Evolutionary conservation across 768 basidiomycete genomes (phyloP).

Genomic region (Auriscalpium microsporum): DNA sequence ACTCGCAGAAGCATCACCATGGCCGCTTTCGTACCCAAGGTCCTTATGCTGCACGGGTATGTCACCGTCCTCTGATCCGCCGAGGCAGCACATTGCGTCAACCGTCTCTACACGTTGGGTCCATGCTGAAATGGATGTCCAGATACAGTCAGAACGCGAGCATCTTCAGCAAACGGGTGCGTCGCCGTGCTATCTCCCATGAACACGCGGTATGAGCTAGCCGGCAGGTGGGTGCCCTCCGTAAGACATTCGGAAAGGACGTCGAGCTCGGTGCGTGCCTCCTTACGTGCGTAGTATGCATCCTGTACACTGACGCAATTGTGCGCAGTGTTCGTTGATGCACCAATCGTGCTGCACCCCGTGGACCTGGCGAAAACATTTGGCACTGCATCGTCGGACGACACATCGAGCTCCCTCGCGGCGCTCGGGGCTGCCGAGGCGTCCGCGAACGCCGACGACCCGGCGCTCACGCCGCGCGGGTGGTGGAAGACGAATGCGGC

Average conservation of each 20-base stretch:
- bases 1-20: not conserved
- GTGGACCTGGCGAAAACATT: conserved; percentile 41
- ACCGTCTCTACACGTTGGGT: not conserved
- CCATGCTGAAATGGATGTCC: not conserved
- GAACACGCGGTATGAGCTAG: not conserved
- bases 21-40: not conserved
- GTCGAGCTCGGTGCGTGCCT: conserved; percentile 49
- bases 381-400: conserved; percentile 14
- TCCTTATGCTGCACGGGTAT: conserved; percentile 35
- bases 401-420: conserved; percentile 18
- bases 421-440: conserved; percentile 35
- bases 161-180: conserved; percentile 63
- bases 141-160: conserved; percentile 62
- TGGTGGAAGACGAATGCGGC: conserved; percentile 63
- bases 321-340: conserved; percentile 65
- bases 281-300: not conserved
- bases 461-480: conserved; percentile 47
- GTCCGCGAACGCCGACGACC: conserved; percentile 31
- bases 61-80: not conserved
- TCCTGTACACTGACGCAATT: not conserved
- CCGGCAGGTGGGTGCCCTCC: conserved; percentile 55
- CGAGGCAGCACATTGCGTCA: no score
- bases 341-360: conserved; percentile 57
- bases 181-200: conserved; percentile 10
- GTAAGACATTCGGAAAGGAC: conserved; percentile 53